Evolutionary conservation across 768 basidiomycete species (phyloP), one percentile per base, ranked within the genome.

Genomic region (Boletus bicolor): DNA sequence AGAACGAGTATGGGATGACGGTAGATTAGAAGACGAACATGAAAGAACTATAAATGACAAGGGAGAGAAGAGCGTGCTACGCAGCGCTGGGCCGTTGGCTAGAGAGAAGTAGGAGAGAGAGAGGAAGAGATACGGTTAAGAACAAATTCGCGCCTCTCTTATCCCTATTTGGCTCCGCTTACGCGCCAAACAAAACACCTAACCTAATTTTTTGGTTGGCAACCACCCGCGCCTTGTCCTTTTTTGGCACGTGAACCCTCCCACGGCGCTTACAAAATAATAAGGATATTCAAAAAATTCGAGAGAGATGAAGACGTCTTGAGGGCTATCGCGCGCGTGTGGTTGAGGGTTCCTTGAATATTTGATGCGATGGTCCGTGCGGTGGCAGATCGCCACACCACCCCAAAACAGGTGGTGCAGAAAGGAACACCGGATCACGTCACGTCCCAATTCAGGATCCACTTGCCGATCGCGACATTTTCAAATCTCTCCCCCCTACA

Each of bases 41-140:
- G 76, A 74, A 78, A 75, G 69, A 75, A 73, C 73, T 80, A 79
- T 77, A 79, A 68, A 72, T 72, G 75, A 78, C 75, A 83, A 76
- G 81, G 78, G 79, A 82, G 80, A 79, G 77, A 76, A 75, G 72
- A 75, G 77, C 76, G 78, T 80, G 77, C 77, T 77, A 79, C 78
- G 81, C 80, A 76, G 74, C 74, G 74, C 73, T 69, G 67, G 72
- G 74, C 76, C 78, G 75, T 72, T 75, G 73, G 72, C 71, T 70
- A 67, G 76, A 78, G 77, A 81, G 80, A 80, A 77, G 79, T 79
- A 78, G 75, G 79, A 81, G 80, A 79, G 80, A 79, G 64, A 73
- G 79, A 77, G 79, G 78, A 65, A 71, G 75, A 73, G 79, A 71
- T 73, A 72, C 59, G 63, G 67, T 67, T 49, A 57, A 55, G 61